Conservation (phyloP, 2,329 filamentous ascomycete species). For the Claviceps monticola region DNA sequence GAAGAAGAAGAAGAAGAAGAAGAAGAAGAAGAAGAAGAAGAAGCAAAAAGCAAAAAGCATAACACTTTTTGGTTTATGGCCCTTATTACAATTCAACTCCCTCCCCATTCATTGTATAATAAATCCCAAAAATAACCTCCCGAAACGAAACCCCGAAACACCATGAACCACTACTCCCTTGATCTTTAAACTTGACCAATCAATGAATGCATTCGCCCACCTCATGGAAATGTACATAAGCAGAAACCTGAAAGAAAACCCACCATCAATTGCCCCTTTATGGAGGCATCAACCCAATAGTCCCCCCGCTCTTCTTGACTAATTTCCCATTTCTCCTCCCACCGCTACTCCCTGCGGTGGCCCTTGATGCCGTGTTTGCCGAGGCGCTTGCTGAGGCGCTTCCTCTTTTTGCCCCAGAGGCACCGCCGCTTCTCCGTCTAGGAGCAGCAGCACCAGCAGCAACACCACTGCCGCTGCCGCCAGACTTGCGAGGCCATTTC, state of each 20-base stretch:
- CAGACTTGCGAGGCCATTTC: conserved; percentile 14
- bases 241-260: background rate
- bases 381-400: conserved; percentile 15
- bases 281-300: conserved; percentile 26
- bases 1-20: too few relatives aligned
- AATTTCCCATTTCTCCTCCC: conserved; percentile 16
- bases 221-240: background rate
- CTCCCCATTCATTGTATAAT: too few relatives aligned
- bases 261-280: conserved; percentile 7
- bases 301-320: conserved; percentile 19
- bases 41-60: too few relatives aligned
- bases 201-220: background rate
- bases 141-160: too few relatives aligned
- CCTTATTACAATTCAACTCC: too few relatives aligned
- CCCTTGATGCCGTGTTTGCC: conserved; percentile 7
- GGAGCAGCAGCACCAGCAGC: conserved; percentile 12
- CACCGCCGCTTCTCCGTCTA: conserved; percentile 15
- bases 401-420: conserved; percentile 14
- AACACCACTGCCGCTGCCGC: conserved; percentile 10
- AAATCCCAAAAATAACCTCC: too few relatives aligned
- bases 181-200: background rate
- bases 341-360: conserved; percentile 8
- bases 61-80: too few relatives aligned
- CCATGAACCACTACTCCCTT: background rate
- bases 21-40: too few relatives aligned